Percentiles rank a stretch among this genome's conserved stretches.
phyloP scores from a whole-genome alignment of 352 stramenopile genomes.

The Globisporangium paroecandrum region DNA sequence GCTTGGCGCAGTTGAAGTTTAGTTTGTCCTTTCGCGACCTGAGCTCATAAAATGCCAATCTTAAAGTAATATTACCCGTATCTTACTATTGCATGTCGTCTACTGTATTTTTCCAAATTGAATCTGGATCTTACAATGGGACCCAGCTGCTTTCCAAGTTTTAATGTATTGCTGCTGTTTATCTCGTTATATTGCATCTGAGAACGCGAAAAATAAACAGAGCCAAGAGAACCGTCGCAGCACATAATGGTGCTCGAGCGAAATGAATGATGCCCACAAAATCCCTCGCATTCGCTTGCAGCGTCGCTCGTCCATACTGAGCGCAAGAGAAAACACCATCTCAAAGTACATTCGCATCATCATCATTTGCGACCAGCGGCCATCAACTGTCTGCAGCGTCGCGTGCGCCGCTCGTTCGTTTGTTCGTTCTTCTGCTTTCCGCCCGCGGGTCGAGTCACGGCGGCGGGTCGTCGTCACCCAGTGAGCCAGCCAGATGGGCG shows the following conservation, averaged over 20 bases:
- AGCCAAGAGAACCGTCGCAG: neutral
- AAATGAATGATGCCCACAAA: neutral
- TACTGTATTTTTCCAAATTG: neutral
- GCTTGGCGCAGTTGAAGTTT: slow-evolving; percentile 6
- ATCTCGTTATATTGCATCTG: neutral
- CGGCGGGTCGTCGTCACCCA: neutral
- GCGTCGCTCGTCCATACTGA: slow-evolving; percentile 1
- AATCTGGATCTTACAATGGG: neutral
- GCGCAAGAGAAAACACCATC: slow-evolving; percentile 7
- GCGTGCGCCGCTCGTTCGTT: neutral
- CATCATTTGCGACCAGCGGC: neutral
- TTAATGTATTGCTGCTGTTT: neutral
- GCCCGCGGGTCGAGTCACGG: neutral
- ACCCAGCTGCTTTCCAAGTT: neutral
- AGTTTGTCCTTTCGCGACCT: slow-evolving; percentile 1
- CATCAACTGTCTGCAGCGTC: neutral
- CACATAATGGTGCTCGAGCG: neutral
- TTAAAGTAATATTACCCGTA: neutral
- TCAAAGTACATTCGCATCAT: neutral
- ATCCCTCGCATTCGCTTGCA: neutral
- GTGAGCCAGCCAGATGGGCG: slow-evolving; percentile 41
- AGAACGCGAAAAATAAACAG: neutral
- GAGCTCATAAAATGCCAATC: neutral
- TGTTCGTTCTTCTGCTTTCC: neutral
- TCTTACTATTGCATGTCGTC: neutral